Evolutionary conservation across 805 yeast genomes (phyloP).

Genomic region (Starmerella geochares): DNA sequence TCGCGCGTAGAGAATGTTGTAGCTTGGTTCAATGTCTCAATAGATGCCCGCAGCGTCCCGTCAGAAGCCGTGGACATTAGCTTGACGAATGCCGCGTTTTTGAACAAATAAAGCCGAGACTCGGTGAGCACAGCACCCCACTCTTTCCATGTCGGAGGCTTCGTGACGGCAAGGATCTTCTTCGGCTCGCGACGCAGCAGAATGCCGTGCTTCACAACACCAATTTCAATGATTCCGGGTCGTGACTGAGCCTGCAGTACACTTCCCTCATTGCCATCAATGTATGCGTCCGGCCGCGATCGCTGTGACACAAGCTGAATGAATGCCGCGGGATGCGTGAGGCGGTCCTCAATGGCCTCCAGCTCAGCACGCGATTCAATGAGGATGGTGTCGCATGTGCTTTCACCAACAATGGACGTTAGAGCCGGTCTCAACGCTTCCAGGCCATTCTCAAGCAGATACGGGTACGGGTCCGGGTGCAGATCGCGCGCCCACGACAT

Average conservation of each 20-base stretch:
- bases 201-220: conserved; percentile 34
- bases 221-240: conserved; percentile 34
- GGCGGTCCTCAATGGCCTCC: neutral
- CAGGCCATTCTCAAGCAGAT: conserved; percentile 31
- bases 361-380: conserved; percentile 6
- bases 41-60: conserved; percentile 29
- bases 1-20: conserved; percentile 33
- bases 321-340: conserved; percentile 6
- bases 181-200: conserved; percentile 31
- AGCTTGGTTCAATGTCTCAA: conserved; percentile 34
- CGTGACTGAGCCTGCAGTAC: conserved; percentile 26
- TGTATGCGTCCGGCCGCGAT: conserved; percentile 33
- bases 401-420: conserved; percentile 3
- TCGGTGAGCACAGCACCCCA: conserved; percentile 38
- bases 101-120: conserved; percentile 35
- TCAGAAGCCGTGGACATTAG: neutral
- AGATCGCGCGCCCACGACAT: conserved; percentile 18
- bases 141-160: conserved; percentile 31
- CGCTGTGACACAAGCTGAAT: conserved; percentile 34
- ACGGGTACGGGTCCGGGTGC: conserved; percentile 32
- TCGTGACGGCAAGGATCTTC: conserved; percentile 25
- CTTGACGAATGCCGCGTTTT: conserved; percentile 32
- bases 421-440: conserved; percentile 31
- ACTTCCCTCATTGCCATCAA: conserved; percentile 11
- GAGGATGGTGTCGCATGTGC: neutral